Evolutionary conservation across 441 rosid genomes (phyloP).

Genomic region (Erodium trifolium): DNA sequence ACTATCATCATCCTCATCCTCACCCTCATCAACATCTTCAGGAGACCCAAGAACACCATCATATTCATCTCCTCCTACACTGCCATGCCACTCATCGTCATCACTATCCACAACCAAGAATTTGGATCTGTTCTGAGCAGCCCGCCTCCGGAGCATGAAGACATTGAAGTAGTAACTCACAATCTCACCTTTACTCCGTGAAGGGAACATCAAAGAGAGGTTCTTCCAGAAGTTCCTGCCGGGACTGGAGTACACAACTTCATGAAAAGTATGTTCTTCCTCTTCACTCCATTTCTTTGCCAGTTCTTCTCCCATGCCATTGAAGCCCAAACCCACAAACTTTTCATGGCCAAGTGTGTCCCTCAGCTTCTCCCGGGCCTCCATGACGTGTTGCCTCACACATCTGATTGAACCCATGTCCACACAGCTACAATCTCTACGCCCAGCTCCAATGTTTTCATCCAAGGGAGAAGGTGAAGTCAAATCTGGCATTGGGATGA

Average conservation of each 20-base stretch:
- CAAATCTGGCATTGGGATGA: conserved; percentile 26
- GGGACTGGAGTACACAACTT: conserved; percentile 28
- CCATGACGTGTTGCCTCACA: conserved; percentile 37
- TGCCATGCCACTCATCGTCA: conserved; percentile 45
- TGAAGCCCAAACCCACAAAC: conserved; percentile 38
- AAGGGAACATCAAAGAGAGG: conserved; percentile 34
- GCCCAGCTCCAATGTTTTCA: conserved; percentile 31
- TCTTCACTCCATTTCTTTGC: conserved; percentile 42
- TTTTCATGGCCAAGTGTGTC: conserved; percentile 28
- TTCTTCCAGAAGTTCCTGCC: conserved; percentile 40
- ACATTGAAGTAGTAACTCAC: conserved; percentile 57
- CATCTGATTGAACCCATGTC: conserved; percentile 42
- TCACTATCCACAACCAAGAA: conserved; percentile 50
- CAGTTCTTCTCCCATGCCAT: conserved; percentile 47
- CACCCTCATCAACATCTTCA: too few species aligned
- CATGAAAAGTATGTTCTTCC: conserved; percentile 42
- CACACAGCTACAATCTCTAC: conserved; percentile 37
- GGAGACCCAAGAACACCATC: background rate
- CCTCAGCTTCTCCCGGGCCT: conserved; percentile 33
- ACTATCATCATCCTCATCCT: too few species aligned
- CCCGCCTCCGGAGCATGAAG: conserved; percentile 43
- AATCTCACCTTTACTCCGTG: conserved; percentile 34
- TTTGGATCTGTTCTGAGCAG: conserved; percentile 42
- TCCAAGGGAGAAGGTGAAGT: conserved; percentile 15
- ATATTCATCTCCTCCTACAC: background rate